Conservation (phyloP, 2,329 filamentous ascomycete genomes). For the Xylariaceae sp. region DNA sequence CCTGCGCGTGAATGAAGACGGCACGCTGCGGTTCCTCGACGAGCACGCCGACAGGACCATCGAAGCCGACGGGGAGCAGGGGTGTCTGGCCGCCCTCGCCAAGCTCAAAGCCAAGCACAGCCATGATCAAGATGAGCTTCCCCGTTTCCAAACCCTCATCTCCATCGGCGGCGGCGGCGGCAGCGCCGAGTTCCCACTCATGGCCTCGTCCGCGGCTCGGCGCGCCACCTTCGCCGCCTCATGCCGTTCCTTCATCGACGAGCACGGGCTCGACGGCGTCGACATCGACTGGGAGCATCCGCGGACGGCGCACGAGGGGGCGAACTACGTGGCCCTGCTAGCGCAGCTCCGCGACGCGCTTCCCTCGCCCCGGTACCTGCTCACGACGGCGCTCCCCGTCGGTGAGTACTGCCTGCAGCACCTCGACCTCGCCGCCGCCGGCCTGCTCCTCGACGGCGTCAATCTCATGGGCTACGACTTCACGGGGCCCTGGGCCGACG, state of each 20-base stretch:
- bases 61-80: conserved; percentile 62
- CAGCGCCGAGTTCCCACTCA: conserved; percentile 65
- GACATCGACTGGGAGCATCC: conserved; percentile 77
- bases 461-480: conserved; percentile 77
- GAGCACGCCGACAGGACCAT: conserved; percentile 69
- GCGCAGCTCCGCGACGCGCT: conserved; percentile 60
- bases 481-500: conserved; percentile 65
- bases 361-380: conserved; percentile 61
- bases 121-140: conserved; percentile 52
- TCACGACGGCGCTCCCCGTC: conserved; percentile 68
- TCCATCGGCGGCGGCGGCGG: conserved; percentile 71
- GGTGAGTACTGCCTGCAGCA: conserved; percentile 67
- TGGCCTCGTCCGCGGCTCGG: conserved; percentile 56
- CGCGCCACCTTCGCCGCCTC: conserved; percentile 62
- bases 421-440: conserved; percentile 61
- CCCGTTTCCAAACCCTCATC: conserved; percentile 63
- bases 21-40: conserved; percentile 60
- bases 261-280: conserved; percentile 66
- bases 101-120: conserved; percentile 51
- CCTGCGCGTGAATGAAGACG: conserved; percentile 51
- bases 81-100: conserved; percentile 66
- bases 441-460: conserved; percentile 63
- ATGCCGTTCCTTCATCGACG: conserved; percentile 60
- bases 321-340: conserved; percentile 64
- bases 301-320: conserved; percentile 57